Evolutionary conservation across 2,329 filamentous ascomycete species (phyloP).

Genomic region (Cytospora piceae): DNA sequence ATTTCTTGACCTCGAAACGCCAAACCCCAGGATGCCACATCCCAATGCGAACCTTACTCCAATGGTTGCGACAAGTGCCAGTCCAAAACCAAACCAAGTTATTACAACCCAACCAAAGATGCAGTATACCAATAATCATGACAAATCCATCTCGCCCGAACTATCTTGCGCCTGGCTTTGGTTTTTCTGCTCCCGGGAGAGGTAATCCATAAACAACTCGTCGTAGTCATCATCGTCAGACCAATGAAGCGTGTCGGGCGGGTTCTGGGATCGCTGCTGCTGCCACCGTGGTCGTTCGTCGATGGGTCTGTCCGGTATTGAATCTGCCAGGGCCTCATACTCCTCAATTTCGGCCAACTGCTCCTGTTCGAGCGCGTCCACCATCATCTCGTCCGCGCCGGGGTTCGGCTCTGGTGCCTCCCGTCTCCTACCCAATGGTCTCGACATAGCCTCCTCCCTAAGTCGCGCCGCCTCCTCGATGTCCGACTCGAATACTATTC

Average conservation of each 20-base stretch:
- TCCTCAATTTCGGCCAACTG: slow-evolving; percentile 64
- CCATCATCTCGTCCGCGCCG: slow-evolving; percentile 54
- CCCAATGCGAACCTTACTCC: slow-evolving; percentile 7
- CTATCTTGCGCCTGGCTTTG: slow-evolving; percentile 31
- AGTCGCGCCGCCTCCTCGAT: slow-evolving; percentile 53
- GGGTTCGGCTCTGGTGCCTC: slow-evolving; percentile 29
- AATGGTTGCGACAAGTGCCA: slow-evolving; percentile 3
- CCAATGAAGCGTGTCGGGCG: slow-evolving; percentile 40
- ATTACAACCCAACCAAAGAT: slow-evolving; percentile 2
- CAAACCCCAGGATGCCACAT: background rate
- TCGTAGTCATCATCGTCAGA: slow-evolving; percentile 66
- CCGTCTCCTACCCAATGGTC: slow-evolving; percentile 32
- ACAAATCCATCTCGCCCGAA: slow-evolving; percentile 53
- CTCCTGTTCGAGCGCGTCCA: slow-evolving; percentile 53
- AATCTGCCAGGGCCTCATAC: slow-evolving; percentile 56
- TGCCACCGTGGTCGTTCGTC: slow-evolving; percentile 27
- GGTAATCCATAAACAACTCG: slow-evolving; percentile 66
- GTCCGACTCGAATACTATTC: slow-evolving; percentile 53
- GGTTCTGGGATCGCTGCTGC: slow-evolving; percentile 28
- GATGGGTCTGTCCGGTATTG: slow-evolving; percentile 41
- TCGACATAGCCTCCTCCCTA: slow-evolving; percentile 35
- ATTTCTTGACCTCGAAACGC: slow-evolving; percentile 19
- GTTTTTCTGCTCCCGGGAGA: slow-evolving; percentile 48
- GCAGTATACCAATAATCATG: slow-evolving; percentile 35
- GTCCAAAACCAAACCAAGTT: background rate